Evolutionary conservation across 768 basidiomycete species (phyloP), one percentile per base, ranked within the genome.

Genomic region (Suillus variegatus): DNA sequence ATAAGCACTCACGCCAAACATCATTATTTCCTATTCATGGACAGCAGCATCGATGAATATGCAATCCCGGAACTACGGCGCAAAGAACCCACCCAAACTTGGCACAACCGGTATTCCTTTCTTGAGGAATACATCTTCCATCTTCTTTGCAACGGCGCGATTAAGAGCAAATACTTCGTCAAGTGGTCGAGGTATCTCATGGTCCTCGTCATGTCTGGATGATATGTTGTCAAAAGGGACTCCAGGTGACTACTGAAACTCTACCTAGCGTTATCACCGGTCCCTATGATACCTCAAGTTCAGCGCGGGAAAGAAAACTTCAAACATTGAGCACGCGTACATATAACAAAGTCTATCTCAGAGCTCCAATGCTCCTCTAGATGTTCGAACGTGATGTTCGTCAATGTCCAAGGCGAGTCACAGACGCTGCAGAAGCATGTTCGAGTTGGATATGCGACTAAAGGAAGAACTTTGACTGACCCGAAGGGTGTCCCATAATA

Each of bases 331-430:
- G 80, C 84, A 70, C 12, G 25, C 58, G 58, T 72, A 91, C 92
- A 95, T 43, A 97, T 82, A 40, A 97, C 93, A 74, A 96, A 97
- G 73, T 97, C 95, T 46, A 97, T 85, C 70, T 95, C 88, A 65
- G 86, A 82, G 49, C 88, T 85, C 93, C 93, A 95, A 66, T 92
- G 84, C 69, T 87, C 82, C 61, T 89, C 88, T 63, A 96, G 76
- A 79, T 83, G 93, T 68, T 95, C 89, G 60, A 97, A 83, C 12
- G 94, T 94, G 46, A 85, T 82, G 74, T 97, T 92, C 40, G 90
- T 87, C n/a, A 96, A 84, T 14, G 80, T 77, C 54, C 93, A 79
- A 0, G 95, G 93, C 18, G 94, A 85, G 76, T 97, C 95, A 71
- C 95, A 95, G 22, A 89, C 91, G 71, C 61, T 20, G 64, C 40